These are phyloP conservation scores for Talaromyces liani DNA, from an alignment of 495 filamentous ascomycete genomes.

Conservation along the genomic window DNA sequence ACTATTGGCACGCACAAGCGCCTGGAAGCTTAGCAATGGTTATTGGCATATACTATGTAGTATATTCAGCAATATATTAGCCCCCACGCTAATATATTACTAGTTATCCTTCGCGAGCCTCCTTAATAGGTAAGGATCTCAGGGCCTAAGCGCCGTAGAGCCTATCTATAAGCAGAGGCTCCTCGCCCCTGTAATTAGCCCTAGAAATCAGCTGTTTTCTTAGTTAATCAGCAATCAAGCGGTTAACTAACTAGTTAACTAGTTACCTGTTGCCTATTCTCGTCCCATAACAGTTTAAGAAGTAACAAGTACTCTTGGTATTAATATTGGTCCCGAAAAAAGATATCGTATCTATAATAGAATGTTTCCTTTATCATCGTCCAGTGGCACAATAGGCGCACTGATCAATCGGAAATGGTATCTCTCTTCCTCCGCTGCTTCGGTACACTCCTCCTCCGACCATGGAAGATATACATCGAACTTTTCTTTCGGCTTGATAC, in stretches of 20 bases:
- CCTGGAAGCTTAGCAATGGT: neutral
- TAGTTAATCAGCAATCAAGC: too few species aligned
- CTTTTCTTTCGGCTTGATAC: neutral
- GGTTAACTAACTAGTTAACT: too few species aligned
- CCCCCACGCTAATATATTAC: too few species aligned
- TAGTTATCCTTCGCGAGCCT: too few species aligned
- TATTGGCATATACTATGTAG: neutral
- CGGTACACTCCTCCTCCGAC: neutral
- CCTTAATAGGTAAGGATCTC: too few species aligned
- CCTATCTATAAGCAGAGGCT: too few species aligned
- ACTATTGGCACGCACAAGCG: too few species aligned
- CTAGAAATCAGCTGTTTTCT: too few species aligned
- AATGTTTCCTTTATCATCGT: slow-evolving; percentile 1
- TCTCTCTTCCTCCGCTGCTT: neutral
- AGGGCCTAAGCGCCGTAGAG: too few species aligned
- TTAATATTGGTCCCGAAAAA: neutral
- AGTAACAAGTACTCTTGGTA: neutral
- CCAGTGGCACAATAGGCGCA: neutral
- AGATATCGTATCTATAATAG: neutral
- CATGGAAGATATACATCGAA: neutral
- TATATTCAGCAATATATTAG: neutral
- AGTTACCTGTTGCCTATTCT: too few species aligned
- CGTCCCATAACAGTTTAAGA: too few species aligned
- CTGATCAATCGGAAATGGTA: neutral
- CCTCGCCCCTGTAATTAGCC: too few species aligned